Evolutionary conservation across 2,329 filamentous ascomycete genomes (phyloP).

Genomic region (Alternaria dauci): DNA sequence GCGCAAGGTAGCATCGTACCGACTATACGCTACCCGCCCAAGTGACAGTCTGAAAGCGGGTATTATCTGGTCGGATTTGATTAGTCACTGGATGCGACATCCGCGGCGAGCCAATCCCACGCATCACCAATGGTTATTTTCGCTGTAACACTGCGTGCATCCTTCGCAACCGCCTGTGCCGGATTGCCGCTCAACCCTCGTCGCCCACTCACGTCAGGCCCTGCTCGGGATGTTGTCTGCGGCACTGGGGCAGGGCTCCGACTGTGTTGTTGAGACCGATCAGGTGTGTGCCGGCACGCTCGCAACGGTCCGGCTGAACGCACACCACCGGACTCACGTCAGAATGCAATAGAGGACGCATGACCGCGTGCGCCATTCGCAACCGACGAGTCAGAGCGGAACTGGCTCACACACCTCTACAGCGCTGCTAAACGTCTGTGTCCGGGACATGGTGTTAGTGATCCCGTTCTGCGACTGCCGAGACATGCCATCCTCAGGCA

Average conservation of each 20-base stretch:
- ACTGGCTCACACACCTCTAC: slow-evolving; percentile 3
- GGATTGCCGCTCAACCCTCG: slow-evolving; percentile 8
- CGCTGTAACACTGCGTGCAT: slow-evolving; percentile 9
- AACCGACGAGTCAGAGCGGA: slow-evolving; percentile 12
- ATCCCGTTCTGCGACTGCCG: slow-evolving; percentile 25
- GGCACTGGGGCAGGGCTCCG: slow-evolving; percentile 4
- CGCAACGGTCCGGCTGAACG: slow-evolving; percentile 11
- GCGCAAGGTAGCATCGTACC: slow-evolving; percentile 21
- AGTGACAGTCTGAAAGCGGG: slow-evolving; percentile 21
- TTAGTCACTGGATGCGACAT: background rate
- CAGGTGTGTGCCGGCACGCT: slow-evolving; percentile 5
- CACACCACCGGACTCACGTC: slow-evolving; percentile 3
- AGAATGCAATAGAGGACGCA: slow-evolving; percentile 4
- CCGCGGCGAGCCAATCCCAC: background rate
- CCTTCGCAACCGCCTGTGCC: slow-evolving; percentile 8
- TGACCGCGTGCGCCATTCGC: slow-evolving; percentile 10
- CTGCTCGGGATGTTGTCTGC: slow-evolving; percentile 4
- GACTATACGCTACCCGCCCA: slow-evolving; percentile 12
- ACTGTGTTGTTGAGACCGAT: slow-evolving; percentile 10
- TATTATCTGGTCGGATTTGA: background rate
- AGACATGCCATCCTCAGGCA: slow-evolving; percentile 12
- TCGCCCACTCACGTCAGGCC: slow-evolving; percentile 2
- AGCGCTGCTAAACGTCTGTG: slow-evolving; percentile 5
- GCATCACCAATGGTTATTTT: background rate
- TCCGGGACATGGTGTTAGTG: slow-evolving; percentile 11